phyloP scores from a whole-genome alignment of 345 rosid species.

The Physaria fendleri region DNA sequence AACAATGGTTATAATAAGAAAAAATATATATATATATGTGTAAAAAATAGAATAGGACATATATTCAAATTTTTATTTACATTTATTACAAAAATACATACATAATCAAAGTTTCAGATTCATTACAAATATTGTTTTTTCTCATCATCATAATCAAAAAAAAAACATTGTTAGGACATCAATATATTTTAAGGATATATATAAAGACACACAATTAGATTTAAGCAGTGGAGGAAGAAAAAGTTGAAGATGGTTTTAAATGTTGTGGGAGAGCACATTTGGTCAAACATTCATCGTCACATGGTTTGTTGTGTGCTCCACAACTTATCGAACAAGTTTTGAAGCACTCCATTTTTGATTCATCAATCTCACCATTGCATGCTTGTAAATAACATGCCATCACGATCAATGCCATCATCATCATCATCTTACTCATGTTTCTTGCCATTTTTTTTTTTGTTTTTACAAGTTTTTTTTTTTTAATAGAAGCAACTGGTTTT shows the following conservation, averaged over 20 bases:
- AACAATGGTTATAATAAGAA: no score
- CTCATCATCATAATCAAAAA: neutral
- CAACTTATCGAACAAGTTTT: slow-evolving; percentile 17
- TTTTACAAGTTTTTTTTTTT: neutral
- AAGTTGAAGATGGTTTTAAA: neutral
- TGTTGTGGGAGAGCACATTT: slow-evolving; percentile 21
- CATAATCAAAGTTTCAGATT: neutral
- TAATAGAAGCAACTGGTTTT: no score
- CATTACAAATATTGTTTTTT: neutral
- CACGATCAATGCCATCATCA: slow-evolving; percentile 7
- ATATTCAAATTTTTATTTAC: no score
- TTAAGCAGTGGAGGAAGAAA: neutral
- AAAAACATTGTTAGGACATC: no score
- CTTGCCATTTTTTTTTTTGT: neutral
- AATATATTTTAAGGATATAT: neutral
- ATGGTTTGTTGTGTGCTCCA: slow-evolving; percentile 20
- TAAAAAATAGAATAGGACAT: no score
- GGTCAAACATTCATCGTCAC: slow-evolving; percentile 17
- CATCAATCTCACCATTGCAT: slow-evolving; percentile 12
- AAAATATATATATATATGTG: no score
- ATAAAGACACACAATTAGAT: neutral
- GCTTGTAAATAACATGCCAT: slow-evolving; percentile 12
- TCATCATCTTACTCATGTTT: neutral
- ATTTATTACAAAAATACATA: neutral
- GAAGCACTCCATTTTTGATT: slow-evolving; percentile 6